Conservation (phyloP, 2,329 filamentous ascomycete genomes). For the Penicillium brevicompactum region DNA sequence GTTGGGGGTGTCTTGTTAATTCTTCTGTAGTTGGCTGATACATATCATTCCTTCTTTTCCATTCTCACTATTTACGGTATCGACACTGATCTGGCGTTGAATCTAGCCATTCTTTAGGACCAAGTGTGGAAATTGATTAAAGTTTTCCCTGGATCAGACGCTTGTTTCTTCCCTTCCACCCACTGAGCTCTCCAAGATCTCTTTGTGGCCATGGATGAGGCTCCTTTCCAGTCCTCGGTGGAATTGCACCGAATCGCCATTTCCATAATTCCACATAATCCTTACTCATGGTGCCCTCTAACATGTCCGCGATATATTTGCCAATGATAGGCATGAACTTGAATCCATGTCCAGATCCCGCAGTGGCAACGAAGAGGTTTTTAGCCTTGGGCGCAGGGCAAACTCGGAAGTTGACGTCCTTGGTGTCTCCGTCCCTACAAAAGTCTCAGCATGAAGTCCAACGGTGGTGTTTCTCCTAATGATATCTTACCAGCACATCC, state of each 20-base stretch:
- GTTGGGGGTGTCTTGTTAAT: not conserved
- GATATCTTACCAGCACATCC: slow-evolving; percentile 9
- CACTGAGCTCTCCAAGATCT: not conserved
- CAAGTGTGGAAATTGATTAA: not conserved
- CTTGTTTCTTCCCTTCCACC: not conserved
- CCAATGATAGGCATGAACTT: not conserved
- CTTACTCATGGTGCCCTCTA: not conserved
- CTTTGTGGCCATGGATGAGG: not conserved
- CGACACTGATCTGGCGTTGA: not conserved
- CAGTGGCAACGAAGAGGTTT: not conserved
- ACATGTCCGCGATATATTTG: not conserved
- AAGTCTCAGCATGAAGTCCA: not conserved
- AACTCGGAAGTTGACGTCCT: not conserved
- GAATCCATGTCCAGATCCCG: not conserved
- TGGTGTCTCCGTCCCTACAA: not conserved
- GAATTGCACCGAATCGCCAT: not conserved
- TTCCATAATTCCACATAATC: not conserved
- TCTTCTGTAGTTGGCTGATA: not conserved
- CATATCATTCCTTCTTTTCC: not conserved
- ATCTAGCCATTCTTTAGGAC: not conserved
- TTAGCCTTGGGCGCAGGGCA: not conserved
- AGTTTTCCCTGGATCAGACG: not conserved
- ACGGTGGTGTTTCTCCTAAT: not conserved
- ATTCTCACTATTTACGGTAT: not conserved
- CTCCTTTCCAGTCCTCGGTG: not conserved